Base-by-base conservation (phyloP, 1,139 yeast genomes). In the Blastobotrys arbuscula region DNA sequence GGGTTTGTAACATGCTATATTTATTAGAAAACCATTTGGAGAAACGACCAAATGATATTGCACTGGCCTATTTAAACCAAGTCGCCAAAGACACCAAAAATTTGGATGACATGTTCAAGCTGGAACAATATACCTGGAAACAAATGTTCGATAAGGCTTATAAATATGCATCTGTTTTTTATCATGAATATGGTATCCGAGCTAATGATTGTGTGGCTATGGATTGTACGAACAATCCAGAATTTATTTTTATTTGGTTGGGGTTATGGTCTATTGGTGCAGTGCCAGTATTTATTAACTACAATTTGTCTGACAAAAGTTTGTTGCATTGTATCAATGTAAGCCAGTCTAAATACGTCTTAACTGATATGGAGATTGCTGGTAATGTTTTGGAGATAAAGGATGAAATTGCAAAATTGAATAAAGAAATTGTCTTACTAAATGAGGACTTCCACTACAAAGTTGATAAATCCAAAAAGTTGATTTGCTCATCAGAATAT, bases 251-350 rank as follows among this genome's bases (percentile, higher is more conserved):
- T 49, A 64, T 85, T 40, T 87, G 96, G 95, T 73, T 86, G 54
- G 84, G 96, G 0, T 68, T 86, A 47, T 89, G 97, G 97, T 85
- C 88, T 59, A 73, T 90, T 46, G 97, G 97, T 26, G 96, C 96
- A 1, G 68, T 77, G 15, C 97, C 97, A 0, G 89, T 96, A 1
- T 84, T 90, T 59, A 70, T 90, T 61, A 90, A 90, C 68, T 87
- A 82, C 69, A 90, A 89, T 64, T 75, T 86, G 47, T 74, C 77
- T 48, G 92, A 85, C 42, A 74, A 76, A 51, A 84, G 96, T 0
- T 74, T 90, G 56, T 77, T 82, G 18, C 97, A 92, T 68, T 88
- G 96, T 57, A 71, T 90, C 61, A 78, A 78, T 57, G 78, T 84
- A 31, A 84, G 89, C 21, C 68, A 76, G n/a, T 77, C 85, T 1